These are phyloP conservation scores for Melampsora larici-populina DNA, from an alignment of 1,284 basidiomycete species.

Conservation along the genomic window DNA sequence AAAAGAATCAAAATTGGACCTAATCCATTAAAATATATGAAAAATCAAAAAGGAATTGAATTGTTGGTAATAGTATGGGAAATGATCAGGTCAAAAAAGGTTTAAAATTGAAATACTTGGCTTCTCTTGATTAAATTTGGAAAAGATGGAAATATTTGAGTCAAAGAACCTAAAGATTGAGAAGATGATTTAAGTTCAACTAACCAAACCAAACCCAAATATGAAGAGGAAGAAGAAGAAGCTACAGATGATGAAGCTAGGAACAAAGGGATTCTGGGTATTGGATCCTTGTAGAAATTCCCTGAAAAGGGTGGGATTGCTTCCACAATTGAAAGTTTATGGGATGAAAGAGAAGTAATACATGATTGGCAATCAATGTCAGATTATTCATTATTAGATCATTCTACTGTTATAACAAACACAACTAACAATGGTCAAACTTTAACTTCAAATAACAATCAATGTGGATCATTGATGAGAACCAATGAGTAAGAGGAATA, in stretches of 20 bases:
- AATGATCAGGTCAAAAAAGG: conserved; percentile 29
- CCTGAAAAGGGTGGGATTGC: conserved; percentile 54
- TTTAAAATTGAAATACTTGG: conserved; percentile 49
- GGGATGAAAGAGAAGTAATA: conserved; percentile 70
- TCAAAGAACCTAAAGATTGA: not conserved
- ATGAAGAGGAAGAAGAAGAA: conserved; percentile 11
- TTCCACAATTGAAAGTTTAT: conserved; percentile 82
- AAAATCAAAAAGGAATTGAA: conserved; percentile 63
- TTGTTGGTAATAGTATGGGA: conserved; percentile 51
- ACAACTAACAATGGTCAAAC: not conserved
- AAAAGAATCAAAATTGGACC: conserved; percentile 56
- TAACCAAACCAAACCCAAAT: conserved; percentile 9
- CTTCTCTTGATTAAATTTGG: conserved; percentile 50
- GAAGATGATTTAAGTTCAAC: conserved; percentile 5
- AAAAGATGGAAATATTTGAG: conserved; percentile 45
- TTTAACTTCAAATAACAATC: conserved; percentile 51
- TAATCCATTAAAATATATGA: conserved; percentile 60
- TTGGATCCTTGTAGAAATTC: conserved; percentile 12
- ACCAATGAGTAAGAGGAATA: conserved; percentile 44
- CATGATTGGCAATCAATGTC: conserved; percentile 78
- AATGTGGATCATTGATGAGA: conserved; percentile 52
- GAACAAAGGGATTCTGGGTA: conserved; percentile 47
- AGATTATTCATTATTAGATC: conserved; percentile 80
- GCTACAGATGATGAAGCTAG: conserved; percentile 31
- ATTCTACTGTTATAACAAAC: conserved; percentile 62